phyloP scores from a whole-genome alignment of 495 filamentous ascomycete genomes.

The Cryomyces antarcticus region DNA sequence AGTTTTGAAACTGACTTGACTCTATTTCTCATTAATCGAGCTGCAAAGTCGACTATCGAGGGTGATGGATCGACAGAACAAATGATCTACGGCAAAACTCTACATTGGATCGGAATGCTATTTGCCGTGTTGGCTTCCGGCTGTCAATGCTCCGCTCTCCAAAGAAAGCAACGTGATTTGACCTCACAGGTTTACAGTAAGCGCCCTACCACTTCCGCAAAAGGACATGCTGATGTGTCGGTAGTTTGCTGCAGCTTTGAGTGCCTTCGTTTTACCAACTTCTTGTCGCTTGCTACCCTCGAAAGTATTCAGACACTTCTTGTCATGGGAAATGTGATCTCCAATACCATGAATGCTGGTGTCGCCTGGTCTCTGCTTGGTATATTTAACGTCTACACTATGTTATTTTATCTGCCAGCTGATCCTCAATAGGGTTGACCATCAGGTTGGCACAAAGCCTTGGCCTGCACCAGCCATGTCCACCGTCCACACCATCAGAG shows the following conservation, averaged over 20 bases:
- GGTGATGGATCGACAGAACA: slow-evolving; percentile 23
- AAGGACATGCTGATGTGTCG: background rate
- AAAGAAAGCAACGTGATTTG: slow-evolving; percentile 34
- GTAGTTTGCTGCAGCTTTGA: slow-evolving; percentile 41
- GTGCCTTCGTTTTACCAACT: slow-evolving; percentile 41
- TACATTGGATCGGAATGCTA: slow-evolving; percentile 48
- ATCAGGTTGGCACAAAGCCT: slow-evolving; percentile 36
- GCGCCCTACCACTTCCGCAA: slow-evolving; percentile 2
- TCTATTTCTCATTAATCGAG: slow-evolving; percentile 45
- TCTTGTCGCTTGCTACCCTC: slow-evolving; percentile 35
- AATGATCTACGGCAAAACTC: slow-evolving; percentile 31
- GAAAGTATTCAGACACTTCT: slow-evolving; percentile 37
- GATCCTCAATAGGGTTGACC: slow-evolving; percentile 25
- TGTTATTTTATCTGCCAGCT: background rate
- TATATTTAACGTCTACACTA: slow-evolving; percentile 8
- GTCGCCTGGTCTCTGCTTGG: slow-evolving; percentile 37
- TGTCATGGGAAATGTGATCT: slow-evolving; percentile 39
- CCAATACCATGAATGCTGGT: slow-evolving; percentile 45
- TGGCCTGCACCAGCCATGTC: slow-evolving; percentile 33
- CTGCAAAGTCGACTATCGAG: slow-evolving; percentile 27
- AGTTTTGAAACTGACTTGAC: slow-evolving; percentile 43
- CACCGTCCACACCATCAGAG: slow-evolving; percentile 20
- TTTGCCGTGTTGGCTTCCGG: slow-evolving; percentile 66
- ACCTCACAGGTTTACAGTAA: slow-evolving; percentile 38
- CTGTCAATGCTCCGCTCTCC: slow-evolving; percentile 57